Evolutionary conservation across 1,284 basidiomycete genomes (phyloP).

Genomic region (Coniferiporia weirii): DNA sequence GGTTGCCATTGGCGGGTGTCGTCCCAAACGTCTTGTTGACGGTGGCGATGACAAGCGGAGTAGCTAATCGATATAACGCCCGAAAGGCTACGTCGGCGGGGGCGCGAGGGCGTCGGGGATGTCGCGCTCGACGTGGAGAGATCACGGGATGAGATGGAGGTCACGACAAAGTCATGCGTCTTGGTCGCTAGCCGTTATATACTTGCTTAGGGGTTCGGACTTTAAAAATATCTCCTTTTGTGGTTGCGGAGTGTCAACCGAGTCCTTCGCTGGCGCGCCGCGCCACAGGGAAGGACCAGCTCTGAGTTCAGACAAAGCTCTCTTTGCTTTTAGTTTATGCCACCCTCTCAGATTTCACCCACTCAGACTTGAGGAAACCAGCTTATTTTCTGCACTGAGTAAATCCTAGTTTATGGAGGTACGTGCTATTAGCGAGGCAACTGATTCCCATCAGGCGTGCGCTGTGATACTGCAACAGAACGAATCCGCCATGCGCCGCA

Average conservation of each 20-base stretch:
- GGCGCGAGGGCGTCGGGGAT: constrained; percentile 1
- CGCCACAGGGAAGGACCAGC: neutral
- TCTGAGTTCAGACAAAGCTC: no score
- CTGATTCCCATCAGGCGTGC: no score
- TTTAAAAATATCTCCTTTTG: neutral
- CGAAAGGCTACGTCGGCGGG: neutral
- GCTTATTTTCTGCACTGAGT: no score
- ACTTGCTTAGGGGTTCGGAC: constrained; percentile 2
- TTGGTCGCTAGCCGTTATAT: constrained; percentile 1
- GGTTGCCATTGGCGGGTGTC: neutral
- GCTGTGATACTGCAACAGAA: no score
- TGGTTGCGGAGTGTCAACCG: neutral
- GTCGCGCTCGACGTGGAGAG: constrained; percentile 4
- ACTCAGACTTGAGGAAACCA: no score
- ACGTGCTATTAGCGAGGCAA: no score
- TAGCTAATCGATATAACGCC: neutral
- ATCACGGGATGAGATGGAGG: constrained; percentile 18
- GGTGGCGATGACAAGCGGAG: neutral
- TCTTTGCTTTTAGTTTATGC: no score
- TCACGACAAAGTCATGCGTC: constrained; percentile 18
- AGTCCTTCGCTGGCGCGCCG: no score
- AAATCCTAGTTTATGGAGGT: no score
- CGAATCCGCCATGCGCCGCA: no score
- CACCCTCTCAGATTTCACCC: no score
- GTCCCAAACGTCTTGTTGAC: neutral